phyloP scores from a whole-genome alignment of 345 rosid species.

The Zanthoxylum bungeanum region DNA sequence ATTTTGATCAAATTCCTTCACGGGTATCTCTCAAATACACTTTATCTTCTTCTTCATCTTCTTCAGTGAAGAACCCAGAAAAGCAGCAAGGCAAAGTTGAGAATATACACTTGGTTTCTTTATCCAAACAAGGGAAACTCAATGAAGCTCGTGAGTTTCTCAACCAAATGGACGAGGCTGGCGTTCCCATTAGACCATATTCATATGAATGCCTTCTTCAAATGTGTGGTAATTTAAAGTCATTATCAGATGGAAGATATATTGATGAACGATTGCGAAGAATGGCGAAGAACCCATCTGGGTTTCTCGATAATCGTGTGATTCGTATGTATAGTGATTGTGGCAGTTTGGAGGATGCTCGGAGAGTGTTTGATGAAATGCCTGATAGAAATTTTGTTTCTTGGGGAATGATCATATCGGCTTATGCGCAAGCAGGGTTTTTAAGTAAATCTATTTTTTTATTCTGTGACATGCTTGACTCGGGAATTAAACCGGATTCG shows the following conservation, averaged over 20 bases:
- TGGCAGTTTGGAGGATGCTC: constrained; percentile 56
- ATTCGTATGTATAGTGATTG: constrained; percentile 51
- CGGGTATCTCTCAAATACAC: constrained; percentile 53
- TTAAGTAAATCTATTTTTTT: constrained; percentile 38
- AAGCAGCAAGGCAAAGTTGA: constrained; percentile 43
- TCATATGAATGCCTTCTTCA: constrained; percentile 48
- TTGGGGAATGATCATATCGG: constrained; percentile 50
- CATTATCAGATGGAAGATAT: constrained; percentile 45
- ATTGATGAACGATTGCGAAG: constrained; percentile 37
- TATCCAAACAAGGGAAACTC: constrained; percentile 56
- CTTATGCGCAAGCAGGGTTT: constrained; percentile 37
- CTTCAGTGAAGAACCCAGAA: constrained; percentile 23
- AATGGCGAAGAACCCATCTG: constrained; percentile 28
- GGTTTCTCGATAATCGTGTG: constrained; percentile 41
- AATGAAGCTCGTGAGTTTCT: constrained; percentile 60
- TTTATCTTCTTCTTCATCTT: constrained; percentile 21
- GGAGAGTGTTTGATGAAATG: constrained; percentile 60
- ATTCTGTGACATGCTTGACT: constrained; percentile 37
- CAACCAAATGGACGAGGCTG: constrained; percentile 48
- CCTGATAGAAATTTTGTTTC: constrained; percentile 37
- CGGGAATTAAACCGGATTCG: constrained; percentile 33
- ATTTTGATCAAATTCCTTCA: constrained; percentile 48
- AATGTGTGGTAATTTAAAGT: constrained; percentile 36
- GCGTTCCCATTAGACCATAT: constrained; percentile 36
- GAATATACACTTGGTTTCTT: constrained; percentile 52